phyloP scores from a whole-genome alignment of 192 early-diverging fungal species.

The Coemansia sp. region DNA sequence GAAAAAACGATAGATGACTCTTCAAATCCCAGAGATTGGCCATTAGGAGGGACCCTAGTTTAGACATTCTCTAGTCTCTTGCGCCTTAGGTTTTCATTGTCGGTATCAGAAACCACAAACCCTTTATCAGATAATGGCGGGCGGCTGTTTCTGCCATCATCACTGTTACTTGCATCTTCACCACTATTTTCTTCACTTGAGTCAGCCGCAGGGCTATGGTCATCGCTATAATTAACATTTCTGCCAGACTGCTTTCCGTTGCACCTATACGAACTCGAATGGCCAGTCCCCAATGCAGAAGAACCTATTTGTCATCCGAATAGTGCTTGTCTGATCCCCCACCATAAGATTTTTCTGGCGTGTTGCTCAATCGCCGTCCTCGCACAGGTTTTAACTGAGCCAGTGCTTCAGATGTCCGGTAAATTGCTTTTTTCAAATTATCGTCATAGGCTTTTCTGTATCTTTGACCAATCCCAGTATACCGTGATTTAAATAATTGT shows the following conservation, averaged over 20 bases:
- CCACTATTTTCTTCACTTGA: slow-evolving; percentile 5
- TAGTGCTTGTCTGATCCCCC: background rate
- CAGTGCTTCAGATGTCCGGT: background rate
- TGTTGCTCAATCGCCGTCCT: slow-evolving; percentile 18
- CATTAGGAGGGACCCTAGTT: background rate
- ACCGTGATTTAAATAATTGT: too few relatives aligned
- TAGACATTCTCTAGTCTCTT: slow-evolving; percentile 16
- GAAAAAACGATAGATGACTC: background rate
- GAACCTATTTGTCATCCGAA: slow-evolving; percentile 6
- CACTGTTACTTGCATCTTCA: slow-evolving; percentile 10
- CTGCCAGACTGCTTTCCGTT: background rate
- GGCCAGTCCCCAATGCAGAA: slow-evolving; percentile 27
- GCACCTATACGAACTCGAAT: background rate
- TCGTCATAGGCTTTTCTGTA: slow-evolving; percentile 26
- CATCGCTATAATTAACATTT: slow-evolving; percentile 2
- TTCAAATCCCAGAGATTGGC: background rate
- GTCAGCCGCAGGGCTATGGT: background rate
- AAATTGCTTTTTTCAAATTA: slow-evolving; percentile 28
- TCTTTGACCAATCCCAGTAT: slow-evolving; percentile 2
- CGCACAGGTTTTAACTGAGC: slow-evolving; percentile 25
- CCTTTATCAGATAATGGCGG: slow-evolving; percentile 17
- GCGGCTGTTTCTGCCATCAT: slow-evolving; percentile 3
- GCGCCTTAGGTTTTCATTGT: slow-evolving; percentile 10
- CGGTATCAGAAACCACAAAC: slow-evolving; percentile 42
- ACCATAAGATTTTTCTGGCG: slow-evolving; percentile 3